Evolutionary conservation across 2,329 filamentous ascomycete genomes (phyloP).

Genomic region (Botrytis galanthina): DNA sequence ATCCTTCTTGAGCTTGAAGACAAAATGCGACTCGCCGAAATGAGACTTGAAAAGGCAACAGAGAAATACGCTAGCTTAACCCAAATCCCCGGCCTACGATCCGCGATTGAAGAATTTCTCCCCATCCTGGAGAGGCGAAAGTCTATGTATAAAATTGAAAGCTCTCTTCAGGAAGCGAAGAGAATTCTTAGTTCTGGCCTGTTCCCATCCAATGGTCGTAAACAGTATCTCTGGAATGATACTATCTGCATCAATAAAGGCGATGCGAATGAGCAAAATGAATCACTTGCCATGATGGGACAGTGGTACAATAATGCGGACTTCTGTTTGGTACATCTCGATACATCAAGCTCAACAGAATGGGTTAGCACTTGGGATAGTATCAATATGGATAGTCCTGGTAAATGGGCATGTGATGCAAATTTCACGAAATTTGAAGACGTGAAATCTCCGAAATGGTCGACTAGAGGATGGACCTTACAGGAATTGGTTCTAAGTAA

Average conservation of each 20-base stretch:
- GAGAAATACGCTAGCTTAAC: slow-evolving; percentile 3
- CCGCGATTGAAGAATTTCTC: slow-evolving; percentile 18
- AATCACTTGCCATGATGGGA: slow-evolving; percentile 39
- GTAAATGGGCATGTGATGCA: background rate
- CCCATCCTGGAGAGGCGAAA: slow-evolving; percentile 28
- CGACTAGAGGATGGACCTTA: slow-evolving; percentile 38
- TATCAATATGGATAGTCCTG: slow-evolving; percentile 22
- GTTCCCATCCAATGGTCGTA: slow-evolving; percentile 32
- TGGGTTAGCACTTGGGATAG: slow-evolving; percentile 31
- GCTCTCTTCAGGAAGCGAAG: slow-evolving; percentile 31
- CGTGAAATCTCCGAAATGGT: slow-evolving; percentile 35
- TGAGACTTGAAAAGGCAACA: slow-evolving; percentile 9
- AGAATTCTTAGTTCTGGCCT: slow-evolving; percentile 35
- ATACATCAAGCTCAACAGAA: slow-evolving; percentile 30
- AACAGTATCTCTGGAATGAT: slow-evolving; percentile 39
- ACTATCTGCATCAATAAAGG: slow-evolving; percentile 40
- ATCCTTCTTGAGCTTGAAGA: background rate
- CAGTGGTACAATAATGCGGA: slow-evolving; percentile 39
- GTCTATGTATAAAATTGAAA: slow-evolving; percentile 36
- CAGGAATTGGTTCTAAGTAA: slow-evolving; percentile 41
- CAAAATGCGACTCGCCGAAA: slow-evolving; percentile 5
- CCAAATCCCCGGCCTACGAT: slow-evolving; percentile 7
- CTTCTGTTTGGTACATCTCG: slow-evolving; percentile 38
- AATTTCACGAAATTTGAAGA: slow-evolving; percentile 30
- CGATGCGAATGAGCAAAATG: slow-evolving; percentile 36